Conservation (phyloP, 208 protist species). For the Tritrichomonas musculus region DNA sequence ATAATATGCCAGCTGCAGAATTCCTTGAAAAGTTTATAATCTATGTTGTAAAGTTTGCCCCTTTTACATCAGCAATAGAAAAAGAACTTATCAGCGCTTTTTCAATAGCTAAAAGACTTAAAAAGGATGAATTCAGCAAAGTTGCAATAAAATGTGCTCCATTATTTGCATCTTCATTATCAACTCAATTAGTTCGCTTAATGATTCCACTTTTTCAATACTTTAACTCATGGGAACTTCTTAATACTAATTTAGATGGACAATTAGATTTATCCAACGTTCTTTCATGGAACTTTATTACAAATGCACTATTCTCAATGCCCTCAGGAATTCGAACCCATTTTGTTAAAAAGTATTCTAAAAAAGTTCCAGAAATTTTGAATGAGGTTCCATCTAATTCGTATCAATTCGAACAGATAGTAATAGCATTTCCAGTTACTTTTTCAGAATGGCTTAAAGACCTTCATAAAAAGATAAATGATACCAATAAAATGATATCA, state of each 20-base stretch:
- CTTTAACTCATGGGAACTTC: not conserved
- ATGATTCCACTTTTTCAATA: not conserved
- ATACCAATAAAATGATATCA: not conserved
- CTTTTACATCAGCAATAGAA: not conserved
- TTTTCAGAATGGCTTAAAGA: not conserved
- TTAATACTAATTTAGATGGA: not conserved
- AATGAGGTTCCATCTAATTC: not conserved
- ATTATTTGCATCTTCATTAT: not conserved
- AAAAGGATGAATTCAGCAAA: not conserved
- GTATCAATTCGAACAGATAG: not conserved
- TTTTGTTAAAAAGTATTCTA: not conserved
- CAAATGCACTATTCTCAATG: not conserved
- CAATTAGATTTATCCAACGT: not conserved
- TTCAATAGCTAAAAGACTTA: not conserved
- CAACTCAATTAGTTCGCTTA: not conserved
- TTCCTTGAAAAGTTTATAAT: not conserved
- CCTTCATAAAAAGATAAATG: not conserved
- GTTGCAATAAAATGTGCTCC: not conserved
- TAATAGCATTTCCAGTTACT: not conserved
- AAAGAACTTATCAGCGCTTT: not conserved
- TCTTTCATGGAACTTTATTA: not conserved
- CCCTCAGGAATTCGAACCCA: not conserved
- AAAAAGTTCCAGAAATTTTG: not conserved
- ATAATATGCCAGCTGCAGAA: too few relatives aligned
- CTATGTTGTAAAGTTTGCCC: not conserved